Conservation (phyloP, 805 yeast genomes). For the Spathaspora gorwiae region DNA sequence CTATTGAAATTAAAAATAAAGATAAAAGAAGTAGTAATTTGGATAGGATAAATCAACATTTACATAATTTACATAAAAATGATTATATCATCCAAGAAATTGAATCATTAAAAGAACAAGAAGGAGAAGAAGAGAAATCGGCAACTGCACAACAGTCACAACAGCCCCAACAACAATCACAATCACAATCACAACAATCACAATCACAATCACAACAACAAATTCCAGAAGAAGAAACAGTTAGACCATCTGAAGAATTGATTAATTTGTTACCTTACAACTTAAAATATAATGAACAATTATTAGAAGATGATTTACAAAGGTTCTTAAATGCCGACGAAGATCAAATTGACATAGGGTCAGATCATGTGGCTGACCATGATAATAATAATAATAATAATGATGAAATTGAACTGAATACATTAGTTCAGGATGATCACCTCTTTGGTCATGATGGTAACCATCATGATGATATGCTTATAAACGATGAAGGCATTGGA, state of each 20-base stretch:
- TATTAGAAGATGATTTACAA: conserved; percentile 23
- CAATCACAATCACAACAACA: neutral
- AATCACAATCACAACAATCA: too few relatives aligned
- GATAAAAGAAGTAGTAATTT: conserved; percentile 6
- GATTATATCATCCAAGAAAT: conserved; percentile 26
- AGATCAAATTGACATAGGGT: conserved; percentile 19
- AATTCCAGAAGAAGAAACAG: conserved; percentile 1
- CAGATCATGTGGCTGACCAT: conserved; percentile 19
- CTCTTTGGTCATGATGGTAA: neutral
- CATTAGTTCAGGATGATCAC: conserved; percentile 3
- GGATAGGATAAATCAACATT: conserved; percentile 18
- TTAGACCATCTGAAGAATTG: conserved; percentile 21
- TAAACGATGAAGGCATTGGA: conserved; percentile 20
- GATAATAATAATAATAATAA: conserved; percentile 1
- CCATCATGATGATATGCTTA: conserved; percentile 2
- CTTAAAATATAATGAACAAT: conserved; percentile 19
- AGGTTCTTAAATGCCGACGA: conserved; percentile 8
- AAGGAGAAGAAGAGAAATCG: neutral
- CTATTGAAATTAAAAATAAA: conserved; percentile 12
- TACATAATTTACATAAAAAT: conserved; percentile 21
- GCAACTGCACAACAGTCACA: neutral
- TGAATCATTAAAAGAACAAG: conserved; percentile 17
- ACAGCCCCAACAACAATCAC: neutral
- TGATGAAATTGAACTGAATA: neutral
- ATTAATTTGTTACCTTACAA: conserved; percentile 28